Base-by-base conservation (phyloP, 352 stramenopile species). In the Nothophytophthora sp. region DNA sequence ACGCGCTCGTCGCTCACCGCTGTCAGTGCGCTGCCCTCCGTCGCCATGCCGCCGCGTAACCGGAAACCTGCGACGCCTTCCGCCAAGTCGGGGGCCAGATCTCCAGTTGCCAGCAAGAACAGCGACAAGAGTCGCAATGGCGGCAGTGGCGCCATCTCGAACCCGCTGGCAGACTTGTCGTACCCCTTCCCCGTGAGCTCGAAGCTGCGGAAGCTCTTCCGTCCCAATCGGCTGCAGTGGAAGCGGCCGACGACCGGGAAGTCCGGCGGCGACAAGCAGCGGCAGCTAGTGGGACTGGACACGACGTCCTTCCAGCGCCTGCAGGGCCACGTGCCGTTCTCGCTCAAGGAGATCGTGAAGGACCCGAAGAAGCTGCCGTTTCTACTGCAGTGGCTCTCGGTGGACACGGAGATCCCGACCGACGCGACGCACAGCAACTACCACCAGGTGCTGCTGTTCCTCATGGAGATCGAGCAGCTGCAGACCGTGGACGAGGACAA, bases 291-390 rank as follows among this genome's bases (percentile, higher is more conserved):
- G 32, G 70, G 67, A 6, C 52, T 89, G 29, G 73, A 81, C 19
- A 65, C 62, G 1, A 71, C 64, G n/a, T 89, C 72, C 30, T 88
- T 88, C 63, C 70, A 90, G 55, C 68, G 73, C 4, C 55, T 94
- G 28, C 83, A 91, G 56, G 80, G 76, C 41, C 81, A 94, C 60
- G 74, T 90, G 47, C 84, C 79, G 5, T 89, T 90, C 48, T 88
- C 84, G 19, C 72, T 94, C 16, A 87, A 92, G 38, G 81, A 93
- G 46, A 86, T 95, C 44, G 81, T 93, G 4, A 90, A 90, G 27
- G 85, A 95, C 55, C 75, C 81, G 5, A 95, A 93, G 59, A 95
- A 90, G 40, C 63, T 95, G 34, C 85, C 82, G 37, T 95, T 85
- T 52, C 40, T 95, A 33, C 54, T 93, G 42, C 75, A 81, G 13